Conservation (phyloP, 2,329 filamentous ascomycete genomes). For the Chaetomium sp. region DNA sequence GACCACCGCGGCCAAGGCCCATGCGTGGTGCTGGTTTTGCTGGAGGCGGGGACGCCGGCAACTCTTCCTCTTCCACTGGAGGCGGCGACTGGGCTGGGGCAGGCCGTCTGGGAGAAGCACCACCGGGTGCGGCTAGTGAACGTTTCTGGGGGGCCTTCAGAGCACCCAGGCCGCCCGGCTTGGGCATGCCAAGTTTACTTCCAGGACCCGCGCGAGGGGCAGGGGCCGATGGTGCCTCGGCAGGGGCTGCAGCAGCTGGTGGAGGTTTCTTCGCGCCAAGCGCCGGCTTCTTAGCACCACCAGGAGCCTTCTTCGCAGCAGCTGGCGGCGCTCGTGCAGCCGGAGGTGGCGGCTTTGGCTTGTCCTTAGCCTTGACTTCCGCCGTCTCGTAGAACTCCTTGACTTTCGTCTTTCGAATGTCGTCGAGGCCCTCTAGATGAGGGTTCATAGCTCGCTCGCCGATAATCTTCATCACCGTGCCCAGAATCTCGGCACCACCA, state of each 20-base stretch:
- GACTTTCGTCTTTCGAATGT: constrained; percentile 91
- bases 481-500: constrained; percentile 84
- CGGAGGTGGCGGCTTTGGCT: constrained; percentile 73
- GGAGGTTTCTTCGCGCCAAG: constrained; percentile 40
- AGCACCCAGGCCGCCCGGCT: constrained; percentile 45
- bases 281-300: constrained; percentile 40
- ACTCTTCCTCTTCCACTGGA: constrained; percentile 50
- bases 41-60: constrained; percentile 37
- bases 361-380: constrained; percentile 83
- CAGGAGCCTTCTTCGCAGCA: constrained; percentile 22
- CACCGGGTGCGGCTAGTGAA: constrained; percentile 40
- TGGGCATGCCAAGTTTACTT: constrained; percentile 51
- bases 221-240: constrained; percentile 46
- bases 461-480: constrained; percentile 97
- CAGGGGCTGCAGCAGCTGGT: constrained; percentile 34
- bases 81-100: constrained; percentile 43
- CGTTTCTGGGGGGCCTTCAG: constrained; percentile 57
- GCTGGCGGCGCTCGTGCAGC: constrained; percentile 44
- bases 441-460: constrained; percentile 93
- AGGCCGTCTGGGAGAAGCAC: constrained; percentile 48
- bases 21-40: constrained; percentile 56
- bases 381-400: constrained; percentile 84
- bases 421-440: constrained; percentile 85
- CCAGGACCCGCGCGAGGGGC: constrained; percentile 46
- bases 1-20: constrained; percentile 68